Conservation (phyloP, 257 asterid species). For the Solanum chaucha region DNA sequence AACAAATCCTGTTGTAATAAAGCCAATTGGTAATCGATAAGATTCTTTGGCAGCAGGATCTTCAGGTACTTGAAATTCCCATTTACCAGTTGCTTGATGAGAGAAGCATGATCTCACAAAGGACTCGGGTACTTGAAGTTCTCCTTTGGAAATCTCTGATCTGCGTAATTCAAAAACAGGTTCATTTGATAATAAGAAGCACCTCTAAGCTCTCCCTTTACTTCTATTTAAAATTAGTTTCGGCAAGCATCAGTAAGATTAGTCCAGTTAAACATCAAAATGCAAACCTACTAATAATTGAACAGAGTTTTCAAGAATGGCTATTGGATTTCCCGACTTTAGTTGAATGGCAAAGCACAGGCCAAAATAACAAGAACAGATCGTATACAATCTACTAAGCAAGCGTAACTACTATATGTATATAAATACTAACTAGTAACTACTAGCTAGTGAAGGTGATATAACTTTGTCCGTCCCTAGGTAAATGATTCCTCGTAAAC, state of each 20-base stretch:
- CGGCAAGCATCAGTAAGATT: neutral
- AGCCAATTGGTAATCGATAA: constrained; percentile 70
- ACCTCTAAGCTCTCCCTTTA: neutral
- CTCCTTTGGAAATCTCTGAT: constrained; percentile 23
- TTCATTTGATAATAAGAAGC: neutral
- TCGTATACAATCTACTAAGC: neutral
- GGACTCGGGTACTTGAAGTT: constrained; percentile 52
- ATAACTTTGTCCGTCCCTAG: neutral
- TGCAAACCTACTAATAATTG: neutral
- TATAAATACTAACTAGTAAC: neutral
- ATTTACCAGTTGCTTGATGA: constrained; percentile 44
- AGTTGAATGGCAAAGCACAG: neutral
- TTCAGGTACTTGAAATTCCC: constrained; percentile 57
- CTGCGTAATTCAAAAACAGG: constrained; percentile 28
- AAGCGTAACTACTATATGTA: neutral
- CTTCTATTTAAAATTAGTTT: neutral
- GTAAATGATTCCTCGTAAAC: neutral
- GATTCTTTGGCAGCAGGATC: constrained; percentile 24
- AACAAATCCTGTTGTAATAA: constrained; percentile 72
- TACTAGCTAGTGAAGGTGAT: neutral
- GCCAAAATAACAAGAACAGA: neutral
- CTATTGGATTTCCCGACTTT: neutral
- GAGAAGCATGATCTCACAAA: constrained; percentile 35
- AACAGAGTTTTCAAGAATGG: neutral
- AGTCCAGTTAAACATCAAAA: neutral